Evolutionary conservation across 192 early-diverging fungal genomes (phyloP).

Genomic region (Spizellomyces punctatus): DNA sequence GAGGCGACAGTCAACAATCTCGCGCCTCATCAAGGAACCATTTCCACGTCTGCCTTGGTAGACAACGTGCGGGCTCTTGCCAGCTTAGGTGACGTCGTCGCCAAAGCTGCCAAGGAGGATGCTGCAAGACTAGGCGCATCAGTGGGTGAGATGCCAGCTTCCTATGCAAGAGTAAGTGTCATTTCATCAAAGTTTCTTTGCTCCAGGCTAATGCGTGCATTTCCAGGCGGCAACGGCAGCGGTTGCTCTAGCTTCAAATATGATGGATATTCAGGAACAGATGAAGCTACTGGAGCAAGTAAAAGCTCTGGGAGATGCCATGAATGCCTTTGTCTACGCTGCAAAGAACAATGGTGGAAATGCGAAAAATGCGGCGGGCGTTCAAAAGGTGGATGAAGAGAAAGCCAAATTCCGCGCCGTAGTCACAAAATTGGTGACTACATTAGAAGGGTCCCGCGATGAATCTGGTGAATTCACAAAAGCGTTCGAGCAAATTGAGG

Average conservation of each 20-base stretch:
- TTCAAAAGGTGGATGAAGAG: slow-evolving; percentile 39
- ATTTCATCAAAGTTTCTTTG: background rate
- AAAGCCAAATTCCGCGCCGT: slow-evolving; percentile 25
- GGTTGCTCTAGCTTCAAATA: slow-evolving; percentile 48
- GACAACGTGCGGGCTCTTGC: slow-evolving; percentile 45
- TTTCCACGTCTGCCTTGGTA: slow-evolving; percentile 35
- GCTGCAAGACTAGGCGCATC: slow-evolving; percentile 35
- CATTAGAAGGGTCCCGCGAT: slow-evolving; percentile 52
- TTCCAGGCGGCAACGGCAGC: slow-evolving; percentile 36
- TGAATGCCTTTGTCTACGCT: slow-evolving; percentile 45
- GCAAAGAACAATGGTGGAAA: slow-evolving; percentile 40
- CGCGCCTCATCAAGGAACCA: slow-evolving; percentile 24
- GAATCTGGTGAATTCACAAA: slow-evolving; percentile 53
- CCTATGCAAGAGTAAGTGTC: slow-evolving; percentile 42
- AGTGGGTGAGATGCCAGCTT: slow-evolving; percentile 42
- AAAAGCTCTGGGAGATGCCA: slow-evolving; percentile 47
- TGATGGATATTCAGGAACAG: slow-evolving; percentile 40
- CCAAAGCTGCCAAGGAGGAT: slow-evolving; percentile 45
- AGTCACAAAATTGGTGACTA: slow-evolving; percentile 45
- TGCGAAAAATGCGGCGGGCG: slow-evolving; percentile 22
- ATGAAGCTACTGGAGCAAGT: slow-evolving; percentile 45
- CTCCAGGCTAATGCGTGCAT: background rate
- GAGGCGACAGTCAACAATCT: slow-evolving; percentile 52
- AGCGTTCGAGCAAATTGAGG: slow-evolving; percentile 44
- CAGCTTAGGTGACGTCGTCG: slow-evolving; percentile 49